A percentile compares a stretch with the other conserved stretches of the same genome.
These are phyloP conservation scores for Lignosus rhinocerotis DNA, from an alignment of 1,284 basidiomycete genomes.

Conservation along the genomic window DNA sequence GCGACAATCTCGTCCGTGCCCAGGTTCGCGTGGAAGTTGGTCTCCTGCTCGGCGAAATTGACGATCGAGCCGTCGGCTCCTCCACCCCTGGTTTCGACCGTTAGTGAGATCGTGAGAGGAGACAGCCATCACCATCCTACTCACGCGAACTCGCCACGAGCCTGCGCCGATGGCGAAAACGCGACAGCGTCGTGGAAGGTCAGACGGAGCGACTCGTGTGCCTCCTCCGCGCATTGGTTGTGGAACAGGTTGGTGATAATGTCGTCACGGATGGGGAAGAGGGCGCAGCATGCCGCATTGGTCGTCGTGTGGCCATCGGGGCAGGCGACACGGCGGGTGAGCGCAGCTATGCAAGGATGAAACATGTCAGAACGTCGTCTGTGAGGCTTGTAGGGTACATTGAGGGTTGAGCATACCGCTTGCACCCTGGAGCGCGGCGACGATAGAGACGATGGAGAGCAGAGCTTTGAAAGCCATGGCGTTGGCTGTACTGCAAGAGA, in stretches of 20 bases:
- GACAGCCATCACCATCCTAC: neutral
- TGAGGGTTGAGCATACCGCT: neutral
- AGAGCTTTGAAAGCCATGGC: slow-evolving; percentile 6
- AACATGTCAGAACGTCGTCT: neutral
- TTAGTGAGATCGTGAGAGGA: neutral
- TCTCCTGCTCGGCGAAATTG: neutral
- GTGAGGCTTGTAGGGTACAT: neutral
- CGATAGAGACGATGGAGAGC: slow-evolving; percentile 1
- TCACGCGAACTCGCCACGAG: slow-evolving; percentile 9
- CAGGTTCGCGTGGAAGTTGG: neutral
- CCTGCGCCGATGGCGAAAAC: slow-evolving; percentile 7
- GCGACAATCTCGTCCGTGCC: slow-evolving; percentile 13
- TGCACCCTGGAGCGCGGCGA: neutral
- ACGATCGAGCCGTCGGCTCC: slow-evolving; percentile 1
- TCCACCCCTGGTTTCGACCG: neutral
- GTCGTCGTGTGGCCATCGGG: slow-evolving; percentile 3
- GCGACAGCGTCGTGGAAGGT: slow-evolving; percentile 9
- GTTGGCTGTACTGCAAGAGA: neutral
- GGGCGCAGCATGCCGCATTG: slow-evolving; percentile 1
- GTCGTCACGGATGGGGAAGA: slow-evolving; percentile 5
- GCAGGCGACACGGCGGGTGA: slow-evolving; percentile 1
- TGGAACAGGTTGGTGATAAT: slow-evolving; percentile 2
- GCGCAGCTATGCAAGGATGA: slow-evolving; percentile 18
- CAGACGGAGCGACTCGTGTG: slow-evolving; percentile 2
- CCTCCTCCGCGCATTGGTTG: slow-evolving; percentile 1